Evolutionary conservation across 2,329 filamentous ascomycete species (phyloP).

Genomic region (Sporothrix pseudoabietina): DNA sequence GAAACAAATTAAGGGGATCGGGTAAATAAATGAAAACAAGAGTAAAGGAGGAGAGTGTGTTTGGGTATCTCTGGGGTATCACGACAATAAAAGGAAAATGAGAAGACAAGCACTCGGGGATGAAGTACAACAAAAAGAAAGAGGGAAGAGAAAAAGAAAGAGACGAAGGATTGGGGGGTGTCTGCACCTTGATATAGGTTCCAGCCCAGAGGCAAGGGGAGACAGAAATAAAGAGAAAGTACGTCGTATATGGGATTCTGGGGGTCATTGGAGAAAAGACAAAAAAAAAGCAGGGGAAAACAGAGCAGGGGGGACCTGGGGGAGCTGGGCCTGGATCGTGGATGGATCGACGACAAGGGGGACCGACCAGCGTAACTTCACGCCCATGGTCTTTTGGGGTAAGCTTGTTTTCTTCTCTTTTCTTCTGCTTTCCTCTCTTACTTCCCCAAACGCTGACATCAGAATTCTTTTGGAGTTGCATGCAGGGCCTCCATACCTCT

Average conservation of each 20-base stretch:
- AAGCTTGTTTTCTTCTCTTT: constrained; percentile 7
- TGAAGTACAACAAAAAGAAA: not conserved
- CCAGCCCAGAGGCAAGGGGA: not conserved
- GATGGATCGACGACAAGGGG: constrained; percentile 20
- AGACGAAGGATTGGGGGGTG: constrained; percentile 9
- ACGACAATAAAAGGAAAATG: not conserved
- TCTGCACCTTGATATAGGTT: constrained; percentile 11
- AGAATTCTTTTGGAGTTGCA: not conserved
- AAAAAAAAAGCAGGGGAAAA: not conserved
- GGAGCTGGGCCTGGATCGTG: constrained; percentile 16
- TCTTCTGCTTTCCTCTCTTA: not conserved
- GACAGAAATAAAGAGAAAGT: not conserved
- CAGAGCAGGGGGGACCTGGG: not conserved
- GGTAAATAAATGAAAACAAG: not conserved
- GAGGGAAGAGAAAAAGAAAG: not conserved
- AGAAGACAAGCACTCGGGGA: not conserved
- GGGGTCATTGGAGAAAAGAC: too few relatives aligned
- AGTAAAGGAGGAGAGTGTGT: not conserved
- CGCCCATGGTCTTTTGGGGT: not conserved
- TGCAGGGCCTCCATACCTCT: not conserved
- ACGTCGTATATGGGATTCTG: not conserved
- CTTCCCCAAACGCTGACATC: not conserved
- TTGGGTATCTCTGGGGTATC: constrained; percentile 17
- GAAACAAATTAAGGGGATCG: not conserved
- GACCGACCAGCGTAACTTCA: not conserved